Conservation (phyloP, 306 rosid species). For the Chamaecrista fasciculata region DNA sequence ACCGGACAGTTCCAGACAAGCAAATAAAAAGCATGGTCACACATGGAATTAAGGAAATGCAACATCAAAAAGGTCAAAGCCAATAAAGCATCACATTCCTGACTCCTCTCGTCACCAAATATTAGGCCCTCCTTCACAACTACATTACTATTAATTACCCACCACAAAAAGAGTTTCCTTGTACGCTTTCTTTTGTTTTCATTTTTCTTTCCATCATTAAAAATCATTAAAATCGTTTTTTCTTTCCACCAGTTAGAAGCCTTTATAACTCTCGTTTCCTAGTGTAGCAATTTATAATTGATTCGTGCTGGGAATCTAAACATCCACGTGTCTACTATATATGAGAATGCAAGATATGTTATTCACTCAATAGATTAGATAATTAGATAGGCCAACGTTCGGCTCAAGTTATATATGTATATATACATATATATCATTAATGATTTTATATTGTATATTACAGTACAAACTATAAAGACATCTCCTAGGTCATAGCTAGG, state of each 20-base stretch:
- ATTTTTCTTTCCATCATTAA: not conserved
- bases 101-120: not conserved
- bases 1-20: not conserved
- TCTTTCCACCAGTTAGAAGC: not conserved
- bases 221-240: too few relatives aligned
- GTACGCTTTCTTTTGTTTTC: not conserved
- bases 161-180: conserved; percentile 6
- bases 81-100: not conserved
- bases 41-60: too few relatives aligned
- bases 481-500: too few relatives aligned
- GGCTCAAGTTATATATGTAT: too few relatives aligned
- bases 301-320: not conserved
- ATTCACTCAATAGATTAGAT: too few relatives aligned
- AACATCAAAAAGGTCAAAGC: not conserved
- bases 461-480: too few relatives aligned
- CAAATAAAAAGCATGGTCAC: not conserved
- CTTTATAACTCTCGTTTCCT: not conserved
- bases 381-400: too few relatives aligned
- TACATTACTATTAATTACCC: too few relatives aligned
- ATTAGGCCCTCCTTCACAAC: not conserved
- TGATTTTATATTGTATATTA: too few relatives aligned
- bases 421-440: too few relatives aligned
- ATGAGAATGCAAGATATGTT: not conserved
- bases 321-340: not conserved
- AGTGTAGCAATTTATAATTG: not conserved